phyloP scores from a whole-genome alignment of 495 filamentous ascomycete genomes.

The Neurospora sp. region DNA sequence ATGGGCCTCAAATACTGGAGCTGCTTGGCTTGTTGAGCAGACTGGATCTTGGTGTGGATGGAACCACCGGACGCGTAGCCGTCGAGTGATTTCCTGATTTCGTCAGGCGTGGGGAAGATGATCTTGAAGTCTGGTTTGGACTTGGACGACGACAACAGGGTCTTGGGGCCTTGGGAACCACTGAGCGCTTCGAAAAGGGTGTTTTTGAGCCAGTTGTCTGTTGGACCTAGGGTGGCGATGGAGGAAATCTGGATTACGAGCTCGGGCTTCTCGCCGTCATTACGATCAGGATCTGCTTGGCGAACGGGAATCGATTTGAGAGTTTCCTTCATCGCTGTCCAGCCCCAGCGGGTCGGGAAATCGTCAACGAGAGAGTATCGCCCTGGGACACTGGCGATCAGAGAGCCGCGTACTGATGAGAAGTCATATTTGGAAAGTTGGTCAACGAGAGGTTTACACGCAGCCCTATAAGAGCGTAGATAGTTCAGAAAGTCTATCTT shows the following conservation, averaged over 20 bases:
- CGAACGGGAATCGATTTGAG: slow-evolving; percentile 42
- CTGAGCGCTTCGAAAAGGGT: slow-evolving; percentile 50
- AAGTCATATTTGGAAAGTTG: slow-evolving; percentile 62
- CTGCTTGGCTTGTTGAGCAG: slow-evolving; percentile 59
- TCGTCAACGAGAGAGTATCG: slow-evolving; percentile 39
- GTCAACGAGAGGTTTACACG: slow-evolving; percentile 39
- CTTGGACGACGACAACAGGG: background rate
- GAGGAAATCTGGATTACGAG: slow-evolving; percentile 74
- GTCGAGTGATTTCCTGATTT: slow-evolving; percentile 69
- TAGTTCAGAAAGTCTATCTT: slow-evolving; percentile 69
- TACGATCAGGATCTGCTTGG: background rate
- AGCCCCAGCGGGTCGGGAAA: slow-evolving; percentile 56
- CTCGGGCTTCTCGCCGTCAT: slow-evolving; percentile 27
- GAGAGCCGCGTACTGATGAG: slow-evolving; percentile 52
- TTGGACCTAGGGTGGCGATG: slow-evolving; percentile 67
- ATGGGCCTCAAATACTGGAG: slow-evolving; percentile 61
- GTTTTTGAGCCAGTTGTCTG: slow-evolving; percentile 62
- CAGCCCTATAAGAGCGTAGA: slow-evolving; percentile 52
- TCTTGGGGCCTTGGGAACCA: slow-evolving; percentile 4
- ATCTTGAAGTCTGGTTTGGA: slow-evolving; percentile 38
- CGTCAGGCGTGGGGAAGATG: slow-evolving; percentile 70
- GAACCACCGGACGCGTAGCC: slow-evolving; percentile 70
- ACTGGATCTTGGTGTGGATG: slow-evolving; percentile 72
- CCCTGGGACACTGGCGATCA: slow-evolving; percentile 70
- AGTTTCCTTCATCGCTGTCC: slow-evolving; percentile 54